Conservation (phyloP, 257 asterid species). For the Perilla frutescens region DNA sequence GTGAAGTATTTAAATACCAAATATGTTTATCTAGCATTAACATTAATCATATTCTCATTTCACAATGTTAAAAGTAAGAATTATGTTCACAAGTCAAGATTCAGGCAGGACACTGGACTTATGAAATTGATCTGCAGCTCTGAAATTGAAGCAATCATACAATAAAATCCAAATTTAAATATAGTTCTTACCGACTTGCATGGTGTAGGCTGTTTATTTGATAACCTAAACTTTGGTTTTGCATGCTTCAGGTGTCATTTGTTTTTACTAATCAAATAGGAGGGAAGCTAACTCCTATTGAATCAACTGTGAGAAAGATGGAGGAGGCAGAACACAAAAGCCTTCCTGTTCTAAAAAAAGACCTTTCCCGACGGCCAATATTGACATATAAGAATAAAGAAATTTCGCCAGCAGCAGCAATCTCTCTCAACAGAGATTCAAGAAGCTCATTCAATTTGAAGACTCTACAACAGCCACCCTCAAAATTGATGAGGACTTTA, state of each 20-base stretch:
- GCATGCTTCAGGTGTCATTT: constrained; percentile 76
- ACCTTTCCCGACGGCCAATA: constrained; percentile 38
- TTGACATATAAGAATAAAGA: constrained; percentile 44
- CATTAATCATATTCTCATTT: neutral
- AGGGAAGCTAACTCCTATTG: constrained; percentile 91
- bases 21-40: constrained; percentile 23
- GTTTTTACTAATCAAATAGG: constrained; percentile 89
- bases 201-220: constrained; percentile 14
- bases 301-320: constrained; percentile 51
- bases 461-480: constrained; percentile 52
- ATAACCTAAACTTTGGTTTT: constrained; percentile 19
- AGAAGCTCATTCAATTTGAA: constrained; percentile 43
- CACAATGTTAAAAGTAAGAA: constrained; percentile 7
- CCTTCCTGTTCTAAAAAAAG: constrained; percentile 45
- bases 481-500: constrained; percentile 53
- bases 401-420: constrained; percentile 39
- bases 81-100: neutral
- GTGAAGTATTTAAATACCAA: neutral
- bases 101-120: neutral
- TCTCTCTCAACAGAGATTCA: constrained; percentile 45
- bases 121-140: constrained; percentile 3
- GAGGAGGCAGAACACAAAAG: constrained; percentile 44
- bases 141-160: constrained; percentile 9
- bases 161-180: constrained; percentile 1
- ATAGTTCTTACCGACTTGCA: constrained; percentile 13